Percentiles rank a stretch among this genome's conserved stretches.
Evolutionary conservation across 495 filamentous ascomycete species (phyloP).

Genomic region (Penicillium robsamsonii): DNA sequence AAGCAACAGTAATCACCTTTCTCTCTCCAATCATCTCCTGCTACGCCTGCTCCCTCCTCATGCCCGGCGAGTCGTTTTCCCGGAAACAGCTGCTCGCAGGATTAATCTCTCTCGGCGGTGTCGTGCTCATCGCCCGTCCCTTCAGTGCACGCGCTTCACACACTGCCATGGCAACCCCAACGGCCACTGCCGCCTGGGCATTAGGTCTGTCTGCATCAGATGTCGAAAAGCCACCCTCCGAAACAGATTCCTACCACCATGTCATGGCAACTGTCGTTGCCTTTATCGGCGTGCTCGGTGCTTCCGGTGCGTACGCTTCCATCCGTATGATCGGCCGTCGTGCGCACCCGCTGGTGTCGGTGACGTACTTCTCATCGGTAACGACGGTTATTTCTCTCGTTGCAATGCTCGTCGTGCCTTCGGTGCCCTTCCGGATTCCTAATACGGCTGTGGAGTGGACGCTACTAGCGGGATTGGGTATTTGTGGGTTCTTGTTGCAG

Average conservation of each 20-base stretch:
- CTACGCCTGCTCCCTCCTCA: constrained; percentile 75
- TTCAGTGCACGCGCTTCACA: constrained; percentile 31
- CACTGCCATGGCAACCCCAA: background rate
- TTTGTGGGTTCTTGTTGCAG: constrained; percentile 83
- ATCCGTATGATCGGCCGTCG: constrained; percentile 83
- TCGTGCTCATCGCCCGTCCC: constrained; percentile 82
- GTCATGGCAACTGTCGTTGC: constrained; percentile 70
- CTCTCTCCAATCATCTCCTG: constrained; percentile 79
- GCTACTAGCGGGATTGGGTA: constrained; percentile 64
- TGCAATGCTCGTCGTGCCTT: constrained; percentile 56
- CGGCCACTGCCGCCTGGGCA: constrained; percentile 1
- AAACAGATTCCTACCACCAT: constrained; percentile 56
- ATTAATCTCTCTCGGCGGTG: constrained; percentile 72
- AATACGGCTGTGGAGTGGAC: constrained; percentile 62
- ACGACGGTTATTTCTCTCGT: constrained; percentile 64
- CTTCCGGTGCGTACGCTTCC: constrained; percentile 71
- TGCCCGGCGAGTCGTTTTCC: constrained; percentile 74
- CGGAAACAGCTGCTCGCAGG: constrained; percentile 73
- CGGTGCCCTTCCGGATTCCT: constrained; percentile 64
- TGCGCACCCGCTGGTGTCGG: constrained; percentile 78
- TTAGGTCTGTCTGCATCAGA: constrained; percentile 11
- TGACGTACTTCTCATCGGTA: constrained; percentile 80
- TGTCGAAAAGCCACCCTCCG: constrained; percentile 26
- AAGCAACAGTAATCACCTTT: constrained; percentile 93
- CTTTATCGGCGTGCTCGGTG: constrained; percentile 77